These are phyloP conservation scores for Suhomyces yuchorum DNA, from an alignment of 1,139 yeast species.

Conservation along the genomic window DNA sequence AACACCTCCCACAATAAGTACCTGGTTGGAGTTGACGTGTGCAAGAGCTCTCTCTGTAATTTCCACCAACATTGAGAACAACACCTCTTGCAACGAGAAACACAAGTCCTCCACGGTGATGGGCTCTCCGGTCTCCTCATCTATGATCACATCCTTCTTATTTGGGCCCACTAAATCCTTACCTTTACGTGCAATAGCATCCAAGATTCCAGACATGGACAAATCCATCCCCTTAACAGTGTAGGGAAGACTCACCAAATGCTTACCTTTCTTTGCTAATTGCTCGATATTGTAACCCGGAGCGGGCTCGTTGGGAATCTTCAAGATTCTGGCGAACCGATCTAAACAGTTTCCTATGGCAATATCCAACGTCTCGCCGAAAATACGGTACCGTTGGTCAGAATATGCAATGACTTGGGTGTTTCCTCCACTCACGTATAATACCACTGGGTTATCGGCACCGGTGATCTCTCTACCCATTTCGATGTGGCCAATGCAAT, in stretches of 20 bases:
- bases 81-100: slow-evolving; percentile 86
- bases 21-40: slow-evolving; percentile 88
- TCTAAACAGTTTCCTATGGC: slow-evolving; percentile 98
- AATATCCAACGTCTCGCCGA: slow-evolving; percentile 95
- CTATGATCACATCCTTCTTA: slow-evolving; percentile 43
- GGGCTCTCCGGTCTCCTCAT: slow-evolving; percentile 54
- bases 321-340: slow-evolving; percentile 87
- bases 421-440: slow-evolving; percentile 97
- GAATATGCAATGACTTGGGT: slow-evolving; percentile 98
- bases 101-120: slow-evolving; percentile 88
- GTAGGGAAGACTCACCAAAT: slow-evolving; percentile 80
- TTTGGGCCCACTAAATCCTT: slow-evolving; percentile 57
- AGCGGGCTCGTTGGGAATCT: slow-evolving; percentile 89
- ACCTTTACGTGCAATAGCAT: slow-evolving; percentile 79
- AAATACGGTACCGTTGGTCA: slow-evolving; percentile 86
- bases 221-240: slow-evolving; percentile 98
- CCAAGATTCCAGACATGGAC: slow-evolving; percentile 94
- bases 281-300: slow-evolving; percentile 98
- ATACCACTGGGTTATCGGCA: slow-evolving; percentile 91
- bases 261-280: slow-evolving; percentile 74
- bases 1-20: slow-evolving; percentile 95
- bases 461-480: slow-evolving; percentile 99
- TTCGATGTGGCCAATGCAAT: slow-evolving; percentile 96
- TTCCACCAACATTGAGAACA: slow-evolving; percentile 95
- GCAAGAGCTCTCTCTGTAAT: slow-evolving; percentile 99